phyloP scores from a whole-genome alignment of 495 filamentous ascomycete species.

The Pseudoneurospora amorphoporcata region DNA sequence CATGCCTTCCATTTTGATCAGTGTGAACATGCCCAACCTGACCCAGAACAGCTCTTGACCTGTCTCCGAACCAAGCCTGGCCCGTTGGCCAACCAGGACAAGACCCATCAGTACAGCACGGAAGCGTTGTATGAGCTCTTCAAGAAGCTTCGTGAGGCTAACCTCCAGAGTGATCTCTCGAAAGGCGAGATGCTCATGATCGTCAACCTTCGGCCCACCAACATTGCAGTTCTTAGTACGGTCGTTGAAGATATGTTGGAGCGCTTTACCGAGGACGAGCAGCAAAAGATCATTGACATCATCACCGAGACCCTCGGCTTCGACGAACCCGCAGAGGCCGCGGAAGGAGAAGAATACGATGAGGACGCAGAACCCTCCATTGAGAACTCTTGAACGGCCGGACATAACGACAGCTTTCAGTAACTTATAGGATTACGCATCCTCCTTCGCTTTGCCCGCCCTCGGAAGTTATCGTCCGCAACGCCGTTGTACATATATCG shows the following conservation, averaged over 20 bases:
- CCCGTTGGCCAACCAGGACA: slow-evolving; percentile 32
- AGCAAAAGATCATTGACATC: slow-evolving; percentile 31
- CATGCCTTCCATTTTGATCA: background rate
- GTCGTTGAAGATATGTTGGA: slow-evolving; percentile 36
- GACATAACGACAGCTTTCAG: slow-evolving; percentile 3
- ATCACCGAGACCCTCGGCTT: slow-evolving; percentile 32
- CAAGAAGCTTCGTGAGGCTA: slow-evolving; percentile 23
- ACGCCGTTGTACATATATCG: slow-evolving; percentile 64
- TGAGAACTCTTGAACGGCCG: slow-evolving; percentile 16
- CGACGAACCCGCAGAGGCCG: slow-evolving; percentile 13
- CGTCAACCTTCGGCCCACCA: slow-evolving; percentile 33
- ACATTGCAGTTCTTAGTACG: slow-evolving; percentile 24
- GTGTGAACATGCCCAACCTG: slow-evolving; percentile 1
- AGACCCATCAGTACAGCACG: slow-evolving; percentile 27
- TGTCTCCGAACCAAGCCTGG: slow-evolving; percentile 30
- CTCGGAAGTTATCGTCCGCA: slow-evolving; percentile 42
- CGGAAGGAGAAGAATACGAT: slow-evolving; percentile 12
- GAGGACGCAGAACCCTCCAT: slow-evolving; percentile 19
- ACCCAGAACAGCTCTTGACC: slow-evolving; percentile 19
- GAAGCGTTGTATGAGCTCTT: slow-evolving; percentile 23
- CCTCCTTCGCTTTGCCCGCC: slow-evolving; percentile 36
- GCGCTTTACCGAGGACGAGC: slow-evolving; percentile 33
- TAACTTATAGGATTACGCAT: slow-evolving; percentile 26
- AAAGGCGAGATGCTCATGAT: slow-evolving; percentile 38
- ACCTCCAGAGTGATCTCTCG: slow-evolving; percentile 26